phyloP scores from a whole-genome alignment of 2,329 filamentous ascomycete genomes.

The Monilinia polystroma region DNA sequence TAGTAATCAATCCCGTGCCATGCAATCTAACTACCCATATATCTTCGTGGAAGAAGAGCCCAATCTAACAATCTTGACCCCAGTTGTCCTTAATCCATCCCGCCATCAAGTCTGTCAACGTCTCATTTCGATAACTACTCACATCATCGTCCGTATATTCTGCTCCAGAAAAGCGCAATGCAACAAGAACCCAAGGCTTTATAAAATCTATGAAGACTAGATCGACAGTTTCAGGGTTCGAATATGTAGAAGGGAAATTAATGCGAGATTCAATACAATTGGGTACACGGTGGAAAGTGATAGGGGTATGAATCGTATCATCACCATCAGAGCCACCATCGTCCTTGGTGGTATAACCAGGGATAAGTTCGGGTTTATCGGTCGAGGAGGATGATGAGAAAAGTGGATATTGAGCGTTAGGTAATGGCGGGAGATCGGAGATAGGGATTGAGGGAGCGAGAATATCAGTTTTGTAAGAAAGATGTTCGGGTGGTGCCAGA shows the following conservation, averaged over 20 bases:
- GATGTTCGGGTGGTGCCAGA: conserved; percentile 39
- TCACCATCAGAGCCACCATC: conserved; percentile 83
- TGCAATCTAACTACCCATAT: conserved; percentile 1
- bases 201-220: conserved; percentile 92
- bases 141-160: conserved; percentile 52
- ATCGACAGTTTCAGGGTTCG: conserved; percentile 71
- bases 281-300: conserved; percentile 74
- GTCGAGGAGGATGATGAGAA: conserved; percentile 32
- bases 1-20: background rate
- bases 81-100: conserved; percentile 61
- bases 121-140: conserved; percentile 51
- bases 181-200: conserved; percentile 74
- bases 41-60: background rate
- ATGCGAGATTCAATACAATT: conserved; percentile 77
- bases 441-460: conserved; percentile 26
- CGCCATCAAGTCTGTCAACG: conserved; percentile 55
- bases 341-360: conserved; percentile 87
- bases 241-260: conserved; percentile 53
- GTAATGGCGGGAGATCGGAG: background rate
- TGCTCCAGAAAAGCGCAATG: conserved; percentile 61
- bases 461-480: conserved; percentile 29
- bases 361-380: conserved; percentile 47
- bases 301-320: conserved; percentile 76
- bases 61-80: conserved; percentile 40
- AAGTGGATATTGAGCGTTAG: conserved; percentile 5